Evolutionary conservation across 805 yeast genomes (phyloP).

Genomic region (Metschnikowia corniflorae): DNA sequence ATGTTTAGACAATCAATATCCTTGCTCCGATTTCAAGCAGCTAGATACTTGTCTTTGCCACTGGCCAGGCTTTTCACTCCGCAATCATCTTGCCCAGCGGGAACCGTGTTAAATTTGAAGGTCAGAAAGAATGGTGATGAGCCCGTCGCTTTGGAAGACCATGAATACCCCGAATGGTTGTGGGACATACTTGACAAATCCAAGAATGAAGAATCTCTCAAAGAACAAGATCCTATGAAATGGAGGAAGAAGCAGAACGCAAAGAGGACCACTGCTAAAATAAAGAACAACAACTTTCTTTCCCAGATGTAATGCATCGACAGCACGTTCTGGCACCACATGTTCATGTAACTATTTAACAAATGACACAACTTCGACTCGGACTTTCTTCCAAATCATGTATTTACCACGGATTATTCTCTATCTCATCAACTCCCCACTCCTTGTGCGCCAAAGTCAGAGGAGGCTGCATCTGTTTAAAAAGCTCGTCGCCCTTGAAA

Average conservation of each 20-base stretch:
- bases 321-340: slow-evolving; percentile 1
- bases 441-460: slow-evolving; percentile 47
- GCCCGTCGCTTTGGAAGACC: slow-evolving; percentile 82
- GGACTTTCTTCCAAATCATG: not conserved
- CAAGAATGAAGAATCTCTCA: slow-evolving; percentile 54
- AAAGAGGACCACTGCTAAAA: slow-evolving; percentile 60
- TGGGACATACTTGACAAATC: slow-evolving; percentile 78
- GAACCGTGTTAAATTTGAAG: slow-evolving; percentile 70
- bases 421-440: slow-evolving; percentile 49
- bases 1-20: slow-evolving; percentile 9
- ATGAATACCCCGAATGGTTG: slow-evolving; percentile 91
- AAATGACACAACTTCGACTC: too few relatives aligned
- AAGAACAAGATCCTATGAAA: slow-evolving; percentile 56
- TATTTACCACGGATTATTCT: slow-evolving; percentile 62
- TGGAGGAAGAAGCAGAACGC: slow-evolving; percentile 68
- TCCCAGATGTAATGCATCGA: slow-evolving; percentile 25
- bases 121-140: slow-evolving; percentile 79
- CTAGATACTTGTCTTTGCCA: slow-evolving; percentile 11
- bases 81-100: slow-evolving; percentile 59
- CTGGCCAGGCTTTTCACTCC: slow-evolving; percentile 5
- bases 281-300: slow-evolving; percentile 78
- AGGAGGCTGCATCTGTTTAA: slow-evolving; percentile 48
- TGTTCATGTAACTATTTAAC: slow-evolving; percentile 12
- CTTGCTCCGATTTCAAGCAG: slow-evolving; percentile 9
- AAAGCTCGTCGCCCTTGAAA: slow-evolving; percentile 46